These are phyloP conservation scores for Arctium minus DNA, from an alignment of 129 eudicot species.

Conservation along the genomic window DNA sequence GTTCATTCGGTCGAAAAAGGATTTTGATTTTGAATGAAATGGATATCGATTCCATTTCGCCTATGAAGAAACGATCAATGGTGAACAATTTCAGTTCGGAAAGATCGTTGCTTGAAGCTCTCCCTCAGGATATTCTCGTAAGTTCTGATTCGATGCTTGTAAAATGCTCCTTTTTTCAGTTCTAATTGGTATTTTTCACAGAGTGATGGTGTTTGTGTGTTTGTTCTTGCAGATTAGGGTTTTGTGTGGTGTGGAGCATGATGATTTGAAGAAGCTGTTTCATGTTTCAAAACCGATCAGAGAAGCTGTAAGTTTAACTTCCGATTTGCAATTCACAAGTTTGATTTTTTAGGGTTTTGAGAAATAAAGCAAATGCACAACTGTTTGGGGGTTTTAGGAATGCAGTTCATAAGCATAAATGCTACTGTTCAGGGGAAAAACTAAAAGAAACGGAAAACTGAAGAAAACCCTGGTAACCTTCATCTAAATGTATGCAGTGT, in stretches of 20 bases:
- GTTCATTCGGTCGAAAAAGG: constrained; percentile 81
- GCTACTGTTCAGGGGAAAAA: background rate
- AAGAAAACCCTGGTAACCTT: too few relatives aligned
- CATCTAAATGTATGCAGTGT: too few relatives aligned
- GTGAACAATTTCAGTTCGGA: constrained; percentile 17
- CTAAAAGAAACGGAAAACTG: too few relatives aligned
- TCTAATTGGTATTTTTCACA: background rate
- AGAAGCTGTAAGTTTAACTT: constrained; percentile 70
- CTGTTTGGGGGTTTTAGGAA: background rate
- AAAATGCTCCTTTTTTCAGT: background rate
- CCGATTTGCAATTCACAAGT: background rate
- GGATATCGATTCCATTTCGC: constrained; percentile 29
- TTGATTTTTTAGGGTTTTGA: background rate
- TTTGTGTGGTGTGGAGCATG: constrained; percentile 89
- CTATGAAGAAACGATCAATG: constrained; percentile 47
- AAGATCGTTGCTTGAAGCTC: constrained; percentile 61
- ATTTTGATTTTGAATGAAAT: constrained; percentile 43
- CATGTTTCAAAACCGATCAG: constrained; percentile 61
- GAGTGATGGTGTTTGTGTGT: constrained; percentile 22
- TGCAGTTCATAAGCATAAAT: too few relatives aligned
- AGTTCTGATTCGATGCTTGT: constrained; percentile 13
- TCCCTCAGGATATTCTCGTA: constrained; percentile 86
- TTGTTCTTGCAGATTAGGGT: constrained; percentile 62
- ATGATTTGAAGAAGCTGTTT: constrained; percentile 73
- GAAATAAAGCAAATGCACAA: background rate